Evolutionary conservation across 2,329 filamentous ascomycete genomes (phyloP).

Genomic region (Neopestalotiopsis rosae): DNA sequence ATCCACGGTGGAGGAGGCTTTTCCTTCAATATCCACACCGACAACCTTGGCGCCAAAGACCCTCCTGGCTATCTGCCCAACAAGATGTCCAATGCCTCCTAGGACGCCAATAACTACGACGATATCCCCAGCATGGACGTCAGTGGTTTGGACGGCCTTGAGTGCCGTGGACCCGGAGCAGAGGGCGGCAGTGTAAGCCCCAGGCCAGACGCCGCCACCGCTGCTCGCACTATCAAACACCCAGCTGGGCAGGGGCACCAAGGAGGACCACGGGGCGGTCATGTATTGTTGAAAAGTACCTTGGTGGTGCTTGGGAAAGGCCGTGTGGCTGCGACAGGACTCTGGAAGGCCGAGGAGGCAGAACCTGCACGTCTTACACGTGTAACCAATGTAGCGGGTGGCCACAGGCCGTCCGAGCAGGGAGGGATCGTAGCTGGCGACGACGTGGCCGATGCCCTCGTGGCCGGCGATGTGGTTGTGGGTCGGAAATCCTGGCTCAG

Average conservation of each 20-base stretch:
- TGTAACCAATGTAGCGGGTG: neutral
- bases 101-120: neutral
- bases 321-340: neutral
- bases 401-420: neutral
- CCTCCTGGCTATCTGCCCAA: neutral
- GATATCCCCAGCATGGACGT: neutral
- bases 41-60: neutral
- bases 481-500: neutral
- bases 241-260: neutral
- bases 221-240: neutral
- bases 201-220: neutral
- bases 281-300: neutral
- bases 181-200: neutral
- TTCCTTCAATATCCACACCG: neutral
- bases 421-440: neutral
- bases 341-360: neutral
- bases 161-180: neutral
- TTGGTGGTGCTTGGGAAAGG: neutral
- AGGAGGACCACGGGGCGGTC: neutral
- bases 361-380: neutral
- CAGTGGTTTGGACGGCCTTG: neutral
- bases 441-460: neutral
- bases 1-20: neutral
- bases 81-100: neutral
- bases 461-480: slow-evolving; percentile 1